phyloP scores from a whole-genome alignment of 1,284 basidiomycete species.

The Fomitopsis pinicola region DNA sequence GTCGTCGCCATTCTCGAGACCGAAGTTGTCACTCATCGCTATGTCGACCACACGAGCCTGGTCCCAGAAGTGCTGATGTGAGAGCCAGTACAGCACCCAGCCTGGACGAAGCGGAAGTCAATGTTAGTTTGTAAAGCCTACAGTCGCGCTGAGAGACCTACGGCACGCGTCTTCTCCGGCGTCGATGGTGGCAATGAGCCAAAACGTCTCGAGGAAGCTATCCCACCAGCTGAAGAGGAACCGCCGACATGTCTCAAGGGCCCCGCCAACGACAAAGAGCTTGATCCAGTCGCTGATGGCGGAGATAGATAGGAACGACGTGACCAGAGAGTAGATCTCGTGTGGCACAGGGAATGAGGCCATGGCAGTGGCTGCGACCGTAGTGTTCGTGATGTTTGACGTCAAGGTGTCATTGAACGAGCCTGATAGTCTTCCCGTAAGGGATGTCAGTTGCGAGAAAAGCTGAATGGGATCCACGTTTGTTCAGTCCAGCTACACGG shows the following conservation, averaged over 20 bases:
- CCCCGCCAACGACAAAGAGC: constrained; percentile 23
- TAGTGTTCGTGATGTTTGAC: background rate
- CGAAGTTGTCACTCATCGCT: constrained; percentile 35
- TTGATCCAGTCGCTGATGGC: constrained; percentile 26
- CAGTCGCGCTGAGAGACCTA: constrained; percentile 7
- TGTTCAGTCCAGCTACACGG: too few species aligned
- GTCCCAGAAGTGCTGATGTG: constrained; percentile 28
- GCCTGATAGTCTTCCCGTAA: background rate
- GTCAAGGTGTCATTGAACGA: background rate
- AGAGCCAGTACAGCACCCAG: constrained; percentile 30
- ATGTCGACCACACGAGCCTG: constrained; percentile 48
- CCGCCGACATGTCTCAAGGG: constrained; percentile 14
- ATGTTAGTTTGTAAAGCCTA: background rate
- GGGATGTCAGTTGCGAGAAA: background rate
- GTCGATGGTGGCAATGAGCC: constrained; percentile 24
- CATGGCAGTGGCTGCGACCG: background rate
- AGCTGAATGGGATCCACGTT: background rate
- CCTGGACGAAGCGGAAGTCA: constrained; percentile 17
- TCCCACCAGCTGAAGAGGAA: constrained; percentile 8
- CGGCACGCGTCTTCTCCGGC: constrained; percentile 22
- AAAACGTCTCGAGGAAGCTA: constrained; percentile 13
- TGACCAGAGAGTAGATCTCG: constrained; percentile 1
- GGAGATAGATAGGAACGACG: constrained; percentile 12
- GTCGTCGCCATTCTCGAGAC: constrained; percentile 28
- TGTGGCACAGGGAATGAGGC: background rate